Conservation (phyloP, 306 rosid species). For the Ceratonia siliqua region DNA sequence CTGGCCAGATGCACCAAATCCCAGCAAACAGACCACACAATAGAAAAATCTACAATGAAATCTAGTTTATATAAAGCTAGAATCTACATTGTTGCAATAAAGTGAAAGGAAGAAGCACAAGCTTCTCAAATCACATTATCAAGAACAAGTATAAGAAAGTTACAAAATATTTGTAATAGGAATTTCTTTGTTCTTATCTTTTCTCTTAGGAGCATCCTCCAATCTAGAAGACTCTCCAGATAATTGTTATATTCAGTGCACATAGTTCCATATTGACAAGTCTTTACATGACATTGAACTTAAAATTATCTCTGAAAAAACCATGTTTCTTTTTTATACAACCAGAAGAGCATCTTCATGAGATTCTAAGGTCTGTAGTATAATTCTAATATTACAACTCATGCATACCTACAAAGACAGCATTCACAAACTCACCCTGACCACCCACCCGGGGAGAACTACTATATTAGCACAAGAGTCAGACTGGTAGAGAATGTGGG, state of each 20-base stretch:
- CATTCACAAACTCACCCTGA: background rate
- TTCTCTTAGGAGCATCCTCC: background rate
- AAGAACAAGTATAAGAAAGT: background rate
- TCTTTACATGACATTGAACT: background rate
- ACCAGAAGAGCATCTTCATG: background rate
- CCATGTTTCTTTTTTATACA: background rate
- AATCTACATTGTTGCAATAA: background rate
- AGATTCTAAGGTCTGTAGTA: background rate
- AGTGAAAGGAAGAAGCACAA: background rate
- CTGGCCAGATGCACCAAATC: background rate
- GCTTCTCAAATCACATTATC: background rate
- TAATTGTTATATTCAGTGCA: background rate
- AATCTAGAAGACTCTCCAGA: background rate
- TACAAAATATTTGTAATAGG: background rate
- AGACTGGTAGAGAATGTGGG: background rate
- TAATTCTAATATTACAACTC: background rate
- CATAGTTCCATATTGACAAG: background rate
- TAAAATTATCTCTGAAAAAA: background rate
- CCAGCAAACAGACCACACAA: background rate
- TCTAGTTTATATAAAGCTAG: background rate
- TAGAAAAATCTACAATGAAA: background rate
- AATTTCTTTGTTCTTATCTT: background rate
- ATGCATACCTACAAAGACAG: background rate
- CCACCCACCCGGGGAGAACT: background rate
- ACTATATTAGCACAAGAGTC: background rate